A percentile compares a stretch with the other conserved stretches of the same genome.
Conservation (phyloP, 2,329 filamentous ascomycete genomes). For the Onygenales sp. region DNA sequence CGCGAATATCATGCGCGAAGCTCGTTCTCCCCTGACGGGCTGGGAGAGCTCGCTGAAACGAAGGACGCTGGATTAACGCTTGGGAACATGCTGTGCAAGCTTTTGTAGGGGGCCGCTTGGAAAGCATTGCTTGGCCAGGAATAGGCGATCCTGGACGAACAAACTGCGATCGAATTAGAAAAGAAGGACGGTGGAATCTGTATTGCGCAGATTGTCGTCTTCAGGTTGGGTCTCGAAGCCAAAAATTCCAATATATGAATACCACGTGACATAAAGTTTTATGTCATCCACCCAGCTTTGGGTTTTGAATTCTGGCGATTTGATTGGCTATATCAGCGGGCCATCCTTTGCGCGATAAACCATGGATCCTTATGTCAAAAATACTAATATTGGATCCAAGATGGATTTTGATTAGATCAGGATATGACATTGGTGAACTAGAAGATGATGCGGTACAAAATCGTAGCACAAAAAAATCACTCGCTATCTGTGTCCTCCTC, state of each 20-base stretch:
- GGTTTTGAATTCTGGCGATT: too few species aligned
- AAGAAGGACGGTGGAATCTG: neutral
- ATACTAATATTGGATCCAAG: neutral
- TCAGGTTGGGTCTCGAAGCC: too few species aligned
- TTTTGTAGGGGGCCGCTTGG: conserved; percentile 21
- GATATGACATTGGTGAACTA: neutral
- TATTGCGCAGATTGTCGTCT: neutral
- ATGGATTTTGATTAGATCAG: neutral
- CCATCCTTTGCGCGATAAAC: too few species aligned
- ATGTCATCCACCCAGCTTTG: neutral
- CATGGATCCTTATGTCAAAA: too few species aligned
- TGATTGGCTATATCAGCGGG: too few species aligned
- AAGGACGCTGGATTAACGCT: conserved; percentile 17
- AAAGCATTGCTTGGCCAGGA: conserved; percentile 20
- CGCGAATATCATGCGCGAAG: conserved; percentile 11
- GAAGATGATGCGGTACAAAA: conserved; percentile 1
- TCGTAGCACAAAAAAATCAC: conserved; percentile 2
- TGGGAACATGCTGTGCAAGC: conserved; percentile 20
- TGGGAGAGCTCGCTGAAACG: conserved; percentile 14
- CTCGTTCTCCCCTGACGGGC: conserved; percentile 15
- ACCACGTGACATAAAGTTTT: neutral
- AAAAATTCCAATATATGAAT: neutral
- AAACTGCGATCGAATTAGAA: neutral
- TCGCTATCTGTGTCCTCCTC: conserved; percentile 41
- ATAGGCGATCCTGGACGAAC: neutral